These are phyloP conservation scores for Colletotrichum lindemuthianum DNA, from an alignment of 2,329 filamentous ascomycete species.

Conservation along the genomic window DNA sequence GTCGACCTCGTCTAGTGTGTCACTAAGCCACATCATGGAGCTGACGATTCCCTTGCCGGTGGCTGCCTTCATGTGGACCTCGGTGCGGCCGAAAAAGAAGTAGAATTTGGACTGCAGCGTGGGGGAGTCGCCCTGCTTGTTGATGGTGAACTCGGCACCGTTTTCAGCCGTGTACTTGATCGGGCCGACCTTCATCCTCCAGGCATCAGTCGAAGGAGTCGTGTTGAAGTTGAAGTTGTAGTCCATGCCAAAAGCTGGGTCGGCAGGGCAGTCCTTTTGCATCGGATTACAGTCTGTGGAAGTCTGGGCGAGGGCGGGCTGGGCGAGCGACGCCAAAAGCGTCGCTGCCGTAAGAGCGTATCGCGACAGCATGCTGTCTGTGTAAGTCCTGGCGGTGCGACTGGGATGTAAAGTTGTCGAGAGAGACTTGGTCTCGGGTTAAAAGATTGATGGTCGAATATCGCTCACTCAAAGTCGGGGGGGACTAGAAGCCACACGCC, in stretches of 20 bases:
- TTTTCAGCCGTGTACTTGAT: constrained; percentile 68
- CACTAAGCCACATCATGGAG: constrained; percentile 83
- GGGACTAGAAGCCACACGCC: constrained; percentile 12
- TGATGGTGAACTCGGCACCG: constrained; percentile 80
- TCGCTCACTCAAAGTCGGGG: background rate
- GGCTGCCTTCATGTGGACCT: constrained; percentile 81
- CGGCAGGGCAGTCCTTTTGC: constrained; percentile 73
- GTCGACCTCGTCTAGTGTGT: constrained; percentile 88
- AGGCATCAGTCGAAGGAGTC: constrained; percentile 68
- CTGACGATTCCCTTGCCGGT: constrained; percentile 80
- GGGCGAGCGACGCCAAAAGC: constrained; percentile 55
- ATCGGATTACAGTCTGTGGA: constrained; percentile 81
- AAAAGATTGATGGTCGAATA: background rate
- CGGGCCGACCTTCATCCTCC: constrained; percentile 74
- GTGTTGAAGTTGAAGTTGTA: constrained; percentile 73
- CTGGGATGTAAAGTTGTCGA: background rate
- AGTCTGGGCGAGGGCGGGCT: constrained; percentile 75
- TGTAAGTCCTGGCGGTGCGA: constrained; percentile 26
- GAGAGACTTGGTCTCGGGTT: background rate
- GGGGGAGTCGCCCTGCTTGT: constrained; percentile 76
- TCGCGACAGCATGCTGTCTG: constrained; percentile 38
- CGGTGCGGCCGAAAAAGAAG: constrained; percentile 85
- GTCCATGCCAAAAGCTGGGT: constrained; percentile 75
- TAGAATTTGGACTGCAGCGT: constrained; percentile 84
- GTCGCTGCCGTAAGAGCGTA: constrained; percentile 46